Evolutionary conservation across 1,139 yeast genomes (phyloP), one percentile per base, ranked within the genome.

Genomic region (Candida dubliniensis): DNA sequence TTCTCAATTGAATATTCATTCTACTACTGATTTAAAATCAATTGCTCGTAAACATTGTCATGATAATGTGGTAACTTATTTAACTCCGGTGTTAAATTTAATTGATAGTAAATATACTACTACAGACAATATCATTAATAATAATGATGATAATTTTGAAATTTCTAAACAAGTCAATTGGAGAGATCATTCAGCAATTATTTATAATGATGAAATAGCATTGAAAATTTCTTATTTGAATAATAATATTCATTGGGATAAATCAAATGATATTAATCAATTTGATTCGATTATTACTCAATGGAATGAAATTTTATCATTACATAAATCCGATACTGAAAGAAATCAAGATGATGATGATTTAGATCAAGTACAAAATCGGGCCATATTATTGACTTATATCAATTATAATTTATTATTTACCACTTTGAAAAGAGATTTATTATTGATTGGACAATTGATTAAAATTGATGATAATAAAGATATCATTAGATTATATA

Each of bases 201-300:
- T 91, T 30, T 70, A 74, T 51, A 87, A 87, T 53, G 86, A 87
- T 41, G 93, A 88, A 50, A 72, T 89, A 37, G 87, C 95, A 0
- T 77, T 77, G 55, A 73, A 76, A 26, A 71, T 85, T 38, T 67
- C 75, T 67, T 61, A 75, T 30, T 66, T 69, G 52, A 63, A 76
- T 46, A 53, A 66, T 36, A 67, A 66, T 42, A 54, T 70, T 46
- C 57, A 58, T 26, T 59, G 64, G 59, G 45, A 53, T 31, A 44
- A 44, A 8, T 59, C 50, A 41, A 47, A 43, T 26, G 58, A 59
- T 34, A 56, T 65, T 10, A 61, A 64, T 46, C 57, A 61, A 36
- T 69, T 61, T 53, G 77, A 71, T 46, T 36, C 45, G 7, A 54
- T 71, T 32, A 61, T 66, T 31, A 55, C 67, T 18, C 66, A 63